Base-by-base conservation (phyloP, 345 rosid species). In the Ricinus communis region DNA sequence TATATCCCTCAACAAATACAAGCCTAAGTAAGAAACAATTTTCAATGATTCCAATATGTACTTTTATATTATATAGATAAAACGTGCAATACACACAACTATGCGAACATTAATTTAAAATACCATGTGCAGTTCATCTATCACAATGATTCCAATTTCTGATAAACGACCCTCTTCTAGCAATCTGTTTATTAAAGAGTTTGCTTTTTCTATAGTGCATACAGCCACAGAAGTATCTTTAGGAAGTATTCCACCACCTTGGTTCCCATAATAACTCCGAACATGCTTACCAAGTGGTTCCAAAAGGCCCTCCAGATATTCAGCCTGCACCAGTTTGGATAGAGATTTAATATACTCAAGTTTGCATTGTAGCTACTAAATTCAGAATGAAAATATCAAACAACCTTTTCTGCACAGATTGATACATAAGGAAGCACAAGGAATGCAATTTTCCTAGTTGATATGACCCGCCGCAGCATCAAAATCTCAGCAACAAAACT, bases 111-210 rank as follows among this genome's bases (percentile, higher is more conserved):
- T 62, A 50, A 69, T 33, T 15, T 33, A 45, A 71, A 58, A 72
- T 90, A 94, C 98, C 98, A 91, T 94, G 82, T 94, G 98, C 46
- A 94, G 82, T 80, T 94, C 98, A 85, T 94, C 98, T 71, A 91
- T 94, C 85, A 94, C 97, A 68, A 91, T 85, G 63, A 91, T 90
- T 82, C 96, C 98, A 80, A 94, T 82, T 87, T 90, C 97, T 45
- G 95, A 90, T 52, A 94, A 77, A 74, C 98, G 96, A 62, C 93
- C 92, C 85, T 94, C 98, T 81, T 94, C 98, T 71, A 91, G 88
- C 85, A 94, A 76, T 76, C 90, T 85, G 75, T 94, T 94, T 78
- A 94, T 74, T 65, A 94, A 80, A 73, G 85, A 84, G 87, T 94
- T 94, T 70, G 97, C 98, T 87, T 94, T 94, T 85, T 94, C 98